phyloP scores from a whole-genome alignment of 169 alveolate genomes.

The Eimeria praecox region DNA sequence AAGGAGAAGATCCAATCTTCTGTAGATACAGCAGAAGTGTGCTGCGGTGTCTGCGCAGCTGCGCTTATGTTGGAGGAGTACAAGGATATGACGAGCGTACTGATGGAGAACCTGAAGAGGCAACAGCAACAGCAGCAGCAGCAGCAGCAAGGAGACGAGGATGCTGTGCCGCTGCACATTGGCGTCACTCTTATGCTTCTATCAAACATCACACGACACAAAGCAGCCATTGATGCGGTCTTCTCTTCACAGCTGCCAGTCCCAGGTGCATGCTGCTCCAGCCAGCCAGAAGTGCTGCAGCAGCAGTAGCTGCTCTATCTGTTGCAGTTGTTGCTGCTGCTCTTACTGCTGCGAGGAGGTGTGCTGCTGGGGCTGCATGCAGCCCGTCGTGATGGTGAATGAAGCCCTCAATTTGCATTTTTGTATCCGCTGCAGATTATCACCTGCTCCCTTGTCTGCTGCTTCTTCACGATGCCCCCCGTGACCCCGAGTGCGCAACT shows the following conservation, averaged over 20 bases:
- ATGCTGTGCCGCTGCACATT: constrained; percentile 46
- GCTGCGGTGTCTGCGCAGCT: constrained; percentile 42
- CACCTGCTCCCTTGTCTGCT: constrained; percentile 48
- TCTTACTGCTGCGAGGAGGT: neutral
- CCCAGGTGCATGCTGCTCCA: constrained; percentile 1
- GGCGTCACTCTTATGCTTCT: constrained; percentile 47
- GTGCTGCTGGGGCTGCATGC: neutral
- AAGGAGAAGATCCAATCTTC: neutral
- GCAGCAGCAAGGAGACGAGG: constrained; percentile 32
- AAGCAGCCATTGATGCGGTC: constrained; percentile 3
- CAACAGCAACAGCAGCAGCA: constrained; percentile 18
- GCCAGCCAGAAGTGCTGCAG: neutral
- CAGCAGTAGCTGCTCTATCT: constrained; percentile 2
- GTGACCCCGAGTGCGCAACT: constrained; percentile 5
- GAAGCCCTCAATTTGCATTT: neutral
- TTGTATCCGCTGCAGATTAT: neutral
- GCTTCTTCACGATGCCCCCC: constrained; percentile 34
- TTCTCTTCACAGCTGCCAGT: constrained; percentile 45
- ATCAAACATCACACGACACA: constrained; percentile 23
- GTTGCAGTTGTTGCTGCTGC: neutral
- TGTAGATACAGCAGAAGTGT: neutral
- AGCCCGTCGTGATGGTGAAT: neutral
- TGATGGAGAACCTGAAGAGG: neutral
- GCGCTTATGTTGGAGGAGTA: constrained; percentile 49
- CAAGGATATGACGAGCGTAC: constrained; percentile 49